These are phyloP conservation scores for Daldinia eschscholtzii DNA, from an alignment of 2,329 filamentous ascomycete species.

Conservation along the genomic window DNA sequence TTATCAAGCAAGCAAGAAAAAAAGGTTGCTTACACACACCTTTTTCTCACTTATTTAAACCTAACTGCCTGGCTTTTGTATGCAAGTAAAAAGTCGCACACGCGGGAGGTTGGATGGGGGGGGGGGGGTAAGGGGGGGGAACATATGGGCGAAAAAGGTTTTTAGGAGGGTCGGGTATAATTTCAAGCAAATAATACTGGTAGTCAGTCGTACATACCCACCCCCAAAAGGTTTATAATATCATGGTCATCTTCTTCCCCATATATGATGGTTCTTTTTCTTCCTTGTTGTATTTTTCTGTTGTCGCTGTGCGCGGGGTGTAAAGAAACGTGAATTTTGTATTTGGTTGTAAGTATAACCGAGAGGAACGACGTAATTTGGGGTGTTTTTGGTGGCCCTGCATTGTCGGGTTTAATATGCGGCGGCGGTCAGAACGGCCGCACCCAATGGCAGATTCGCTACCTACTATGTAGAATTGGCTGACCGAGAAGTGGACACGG, in stretches of 20 bases:
- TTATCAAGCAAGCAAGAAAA: background rate
- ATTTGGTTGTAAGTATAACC: background rate
- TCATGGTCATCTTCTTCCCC: background rate
- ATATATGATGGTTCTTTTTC: background rate
- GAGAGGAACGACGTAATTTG: background rate
- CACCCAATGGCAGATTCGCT: background rate
- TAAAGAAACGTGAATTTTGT: background rate
- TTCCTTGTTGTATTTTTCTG: background rate
- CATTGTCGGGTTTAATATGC: background rate
- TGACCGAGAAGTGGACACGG: slow-evolving; percentile 10
- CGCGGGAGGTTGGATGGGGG: slow-evolving; percentile 7
- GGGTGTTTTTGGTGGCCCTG: background rate
- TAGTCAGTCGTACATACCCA: background rate
- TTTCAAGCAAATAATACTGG: background rate
- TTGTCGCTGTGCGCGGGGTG: background rate
- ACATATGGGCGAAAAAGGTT: background rate
- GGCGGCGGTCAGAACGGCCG: background rate
- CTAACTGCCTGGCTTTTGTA: background rate
- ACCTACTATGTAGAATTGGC: background rate
- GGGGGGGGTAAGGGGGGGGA: background rate
- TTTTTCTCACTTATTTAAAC: background rate
- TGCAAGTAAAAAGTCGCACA: slow-evolving; percentile 4
- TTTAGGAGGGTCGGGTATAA: slow-evolving; percentile 5
- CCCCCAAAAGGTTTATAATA: background rate
- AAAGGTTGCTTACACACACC: slow-evolving; percentile 11